Conservation (phyloP, 2,329 filamentous ascomycete species). For the Calonectria pauciramosa region DNA sequence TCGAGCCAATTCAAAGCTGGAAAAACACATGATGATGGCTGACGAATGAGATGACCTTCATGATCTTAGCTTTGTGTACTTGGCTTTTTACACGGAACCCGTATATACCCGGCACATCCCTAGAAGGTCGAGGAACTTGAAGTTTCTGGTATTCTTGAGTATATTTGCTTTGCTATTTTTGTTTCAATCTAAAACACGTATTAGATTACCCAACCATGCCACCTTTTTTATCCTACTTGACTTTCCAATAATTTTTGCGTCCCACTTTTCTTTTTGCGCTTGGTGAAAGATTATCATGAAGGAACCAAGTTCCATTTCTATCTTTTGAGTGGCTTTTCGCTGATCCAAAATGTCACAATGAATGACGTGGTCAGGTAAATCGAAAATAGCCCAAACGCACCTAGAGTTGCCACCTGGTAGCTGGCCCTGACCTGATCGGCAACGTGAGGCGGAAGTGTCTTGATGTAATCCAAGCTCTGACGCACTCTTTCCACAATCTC, state of each 20-base stretch:
- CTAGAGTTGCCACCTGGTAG: constrained; percentile 67
- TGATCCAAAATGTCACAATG: constrained; percentile 63
- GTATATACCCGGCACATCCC: not conserved
- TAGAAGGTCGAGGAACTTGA: not conserved
- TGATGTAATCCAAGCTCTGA: constrained; percentile 78
- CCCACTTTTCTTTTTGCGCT: not conserved
- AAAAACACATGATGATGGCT: constrained; percentile 22
- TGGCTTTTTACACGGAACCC: not conserved
- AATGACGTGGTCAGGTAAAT: constrained; percentile 56
- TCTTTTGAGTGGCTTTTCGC: constrained; percentile 66
- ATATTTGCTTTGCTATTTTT: not conserved
- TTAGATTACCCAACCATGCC: not conserved
- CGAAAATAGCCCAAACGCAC: constrained; percentile 56
- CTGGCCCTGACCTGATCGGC: constrained; percentile 73
- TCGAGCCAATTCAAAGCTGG: constrained; percentile 62
- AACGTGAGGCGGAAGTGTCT: constrained; percentile 71
- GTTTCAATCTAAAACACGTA: not conserved
- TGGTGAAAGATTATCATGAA: not conserved
- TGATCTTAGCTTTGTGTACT: not conserved
- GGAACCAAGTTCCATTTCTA: constrained; percentile 20
- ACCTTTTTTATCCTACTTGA: not conserved
- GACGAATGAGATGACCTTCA: not conserved
- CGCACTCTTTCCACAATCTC: constrained; percentile 78
- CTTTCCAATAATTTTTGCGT: not conserved
- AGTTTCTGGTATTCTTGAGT: not conserved